Evolutionary conservation across 139 green algal species (phyloP).

Genomic region (Coelastrella sp.): DNA sequence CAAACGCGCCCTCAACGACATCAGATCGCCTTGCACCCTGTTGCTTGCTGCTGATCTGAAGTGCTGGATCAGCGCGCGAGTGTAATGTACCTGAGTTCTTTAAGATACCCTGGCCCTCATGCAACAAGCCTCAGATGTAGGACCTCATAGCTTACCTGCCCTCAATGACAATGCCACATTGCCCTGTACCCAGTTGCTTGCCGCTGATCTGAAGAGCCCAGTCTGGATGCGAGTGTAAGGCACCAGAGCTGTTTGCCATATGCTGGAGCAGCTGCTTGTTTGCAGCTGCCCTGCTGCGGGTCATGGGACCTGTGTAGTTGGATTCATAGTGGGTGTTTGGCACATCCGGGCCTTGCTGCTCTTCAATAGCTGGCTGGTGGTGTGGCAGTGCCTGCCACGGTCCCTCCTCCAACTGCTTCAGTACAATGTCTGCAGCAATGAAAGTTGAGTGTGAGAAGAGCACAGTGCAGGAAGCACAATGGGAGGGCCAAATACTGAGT

Average conservation of each 20-base stretch:
- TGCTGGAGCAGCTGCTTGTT: neutral
- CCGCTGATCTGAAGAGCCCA: no score
- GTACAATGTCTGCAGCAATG: neutral
- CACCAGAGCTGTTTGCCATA: no score
- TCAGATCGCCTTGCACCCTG: no score
- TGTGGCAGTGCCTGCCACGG: neutral
- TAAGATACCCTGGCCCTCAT: no score
- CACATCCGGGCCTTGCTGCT: neutral
- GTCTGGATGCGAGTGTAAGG: no score
- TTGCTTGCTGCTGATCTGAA: neutral
- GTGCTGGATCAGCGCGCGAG: neutral
- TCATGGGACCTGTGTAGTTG: neutral
- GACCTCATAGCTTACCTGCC: no score
- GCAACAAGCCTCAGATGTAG: no score
- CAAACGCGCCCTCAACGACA: neutral
- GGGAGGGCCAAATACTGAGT: neutral
- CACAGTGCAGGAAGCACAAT: neutral
- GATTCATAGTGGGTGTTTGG: neutral
- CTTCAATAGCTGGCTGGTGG: neutral
- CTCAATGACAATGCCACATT: no score
- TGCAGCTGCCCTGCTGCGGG: slow-evolving; percentile 4
- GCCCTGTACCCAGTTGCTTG: no score
- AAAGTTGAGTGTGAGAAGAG: slow-evolving; percentile 2
- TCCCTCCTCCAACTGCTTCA: slow-evolving; percentile 12
- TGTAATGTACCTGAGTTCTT: neutral